phyloP scores from a whole-genome alignment of 2,329 filamentous ascomycete genomes.

The Xylariales sp. region DNA sequence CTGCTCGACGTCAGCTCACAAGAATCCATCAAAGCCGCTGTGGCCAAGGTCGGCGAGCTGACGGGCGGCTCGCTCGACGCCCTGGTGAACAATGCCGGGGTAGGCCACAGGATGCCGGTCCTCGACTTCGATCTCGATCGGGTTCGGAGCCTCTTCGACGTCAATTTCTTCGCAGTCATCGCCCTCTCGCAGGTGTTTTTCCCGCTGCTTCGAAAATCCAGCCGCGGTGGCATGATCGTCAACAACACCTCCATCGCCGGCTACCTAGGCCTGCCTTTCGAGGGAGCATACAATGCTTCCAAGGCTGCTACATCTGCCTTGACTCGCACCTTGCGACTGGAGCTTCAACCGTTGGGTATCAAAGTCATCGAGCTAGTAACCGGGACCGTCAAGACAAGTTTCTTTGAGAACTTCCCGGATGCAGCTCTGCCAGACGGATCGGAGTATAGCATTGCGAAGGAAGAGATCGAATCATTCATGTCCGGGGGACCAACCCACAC shows the following conservation, averaged over 20 bases:
- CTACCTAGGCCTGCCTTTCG: conserved; percentile 2
- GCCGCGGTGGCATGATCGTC: conserved; percentile 5
- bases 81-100: conserved; percentile 18
- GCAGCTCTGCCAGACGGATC: conserved; percentile 13
- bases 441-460: conserved; percentile 7
- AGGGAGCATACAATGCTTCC: conserved; percentile 9
- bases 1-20: conserved; percentile 9
- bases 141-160: conserved; percentile 3
- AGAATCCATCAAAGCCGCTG: conserved; percentile 13
- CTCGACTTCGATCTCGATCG: conserved; percentile 4
- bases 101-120: conserved; percentile 12
- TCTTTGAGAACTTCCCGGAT: conserved; percentile 8
- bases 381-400: conserved; percentile 16
- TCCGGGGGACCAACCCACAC: too few species aligned
- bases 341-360: conserved; percentile 22
- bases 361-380: conserved; percentile 20
- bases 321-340: conserved; percentile 18
- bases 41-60: conserved; percentile 10
- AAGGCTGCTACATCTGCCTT: conserved; percentile 19
- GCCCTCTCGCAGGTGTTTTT: conserved; percentile 8
- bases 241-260: conserved; percentile 7
- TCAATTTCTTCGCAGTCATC: conserved; percentile 7
- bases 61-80: conserved; percentile 14
- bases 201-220: conserved; percentile 6
- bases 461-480: not conserved